phyloP scores from a whole-genome alignment of 2,329 filamentous ascomycete species.

The Rhynchosporium agropyri region DNA sequence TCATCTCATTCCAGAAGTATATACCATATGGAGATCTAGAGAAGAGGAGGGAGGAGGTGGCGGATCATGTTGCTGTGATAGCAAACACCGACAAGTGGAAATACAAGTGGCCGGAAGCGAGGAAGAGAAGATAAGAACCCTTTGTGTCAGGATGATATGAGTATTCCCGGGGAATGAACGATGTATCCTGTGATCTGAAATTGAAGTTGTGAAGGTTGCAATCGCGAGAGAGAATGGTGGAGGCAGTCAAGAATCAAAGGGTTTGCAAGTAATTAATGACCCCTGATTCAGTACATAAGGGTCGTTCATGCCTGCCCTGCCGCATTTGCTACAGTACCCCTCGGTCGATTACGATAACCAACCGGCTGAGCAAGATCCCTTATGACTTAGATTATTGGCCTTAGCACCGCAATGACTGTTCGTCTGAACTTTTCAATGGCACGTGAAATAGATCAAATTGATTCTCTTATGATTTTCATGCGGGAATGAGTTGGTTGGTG shows the following conservation, averaged over 20 bases:
- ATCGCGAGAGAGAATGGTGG: background rate
- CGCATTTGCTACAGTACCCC: too few relatives aligned
- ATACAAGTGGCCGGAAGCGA: background rate
- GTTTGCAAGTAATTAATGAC: background rate
- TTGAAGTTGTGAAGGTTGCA: background rate
- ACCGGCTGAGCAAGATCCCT: background rate
- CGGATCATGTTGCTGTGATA: background rate
- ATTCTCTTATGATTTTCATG: background rate
- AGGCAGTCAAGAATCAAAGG: background rate
- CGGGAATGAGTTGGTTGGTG: background rate
- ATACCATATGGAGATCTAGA: background rate
- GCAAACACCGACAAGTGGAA: background rate
- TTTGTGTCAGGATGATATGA: too few relatives aligned
- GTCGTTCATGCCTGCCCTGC: background rate
- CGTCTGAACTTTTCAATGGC: conserved; percentile 3
- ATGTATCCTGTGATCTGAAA: too few relatives aligned
- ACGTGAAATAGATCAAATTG: background rate
- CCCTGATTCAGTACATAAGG: background rate
- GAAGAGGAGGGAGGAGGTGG: too few relatives aligned
- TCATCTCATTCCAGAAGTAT: background rate
- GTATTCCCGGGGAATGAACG: too few relatives aligned
- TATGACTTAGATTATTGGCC: background rate
- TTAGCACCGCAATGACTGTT: background rate
- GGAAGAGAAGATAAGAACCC: too few relatives aligned
- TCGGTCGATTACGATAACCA: background rate